Base-by-base conservation (phyloP, 768 basidiomycete species). In the Psilocybe subaeruginosa region DNA sequence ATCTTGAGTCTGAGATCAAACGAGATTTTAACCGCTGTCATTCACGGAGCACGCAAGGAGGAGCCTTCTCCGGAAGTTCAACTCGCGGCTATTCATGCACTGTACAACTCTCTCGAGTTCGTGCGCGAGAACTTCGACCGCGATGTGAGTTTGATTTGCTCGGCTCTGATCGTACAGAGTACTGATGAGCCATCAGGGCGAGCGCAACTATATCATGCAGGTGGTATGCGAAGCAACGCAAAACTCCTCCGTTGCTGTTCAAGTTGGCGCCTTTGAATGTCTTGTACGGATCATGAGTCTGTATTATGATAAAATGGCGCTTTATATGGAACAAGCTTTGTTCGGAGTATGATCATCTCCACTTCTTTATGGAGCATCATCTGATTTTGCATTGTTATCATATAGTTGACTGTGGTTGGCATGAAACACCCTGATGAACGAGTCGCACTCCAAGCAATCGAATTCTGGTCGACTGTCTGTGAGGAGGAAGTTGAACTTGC, bases 171-270 rank as follows among this genome's bases (percentile, higher is more conserved):
- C 12, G 30, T 61, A 37, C 39, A 56, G 27, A 75, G 35, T 55
- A 31, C 58, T 56, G 27, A 56, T 47, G 17, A 27, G 12, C 9
- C n/a, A 19, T 19, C 70, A 99, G 95, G 97, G 97, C 67, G 97
- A 99, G 76, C 88, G 97, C 51, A 99, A 99, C 77, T 99, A 97
- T 79, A 99, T 99, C 76, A 99, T 99, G 97, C 97, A 99, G 79
- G 95, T 99, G 46, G 93, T 99, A 16, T 99, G 97, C 72, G 97
- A 99, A 72, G 97, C 97, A 0, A 99, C 97, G 0, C 97, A 99
- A 74, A 95, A 89, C 67, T 62, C 83, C 0, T 76, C 87, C 1
- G 86, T 91, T 2, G 75, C 82, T 37, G 95, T 99, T 37, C 97
- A 99, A 79, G 91, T 97, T n/a, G 93, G 89, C 31, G 91, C 97